Evolutionary conservation across 1,139 yeast species (phyloP).

Genomic region (Debaryomycetaceae sp.): DNA sequence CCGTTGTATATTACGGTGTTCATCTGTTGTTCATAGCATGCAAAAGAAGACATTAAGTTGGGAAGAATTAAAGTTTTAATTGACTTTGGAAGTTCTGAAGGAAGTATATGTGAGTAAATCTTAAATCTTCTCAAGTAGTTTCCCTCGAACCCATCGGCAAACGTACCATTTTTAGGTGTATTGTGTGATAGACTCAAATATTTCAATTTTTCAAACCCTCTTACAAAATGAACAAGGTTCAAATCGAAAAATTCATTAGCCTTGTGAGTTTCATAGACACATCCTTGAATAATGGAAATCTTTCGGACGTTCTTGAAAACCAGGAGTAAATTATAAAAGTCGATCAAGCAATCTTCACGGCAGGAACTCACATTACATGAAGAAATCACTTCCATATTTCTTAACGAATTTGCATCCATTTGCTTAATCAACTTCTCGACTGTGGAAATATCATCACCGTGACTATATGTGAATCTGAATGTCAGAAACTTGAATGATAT

Average conservation of each 20-base stretch:
- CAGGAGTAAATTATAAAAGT: conserved; percentile 27
- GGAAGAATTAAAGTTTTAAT: conserved; percentile 51
- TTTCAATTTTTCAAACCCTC: conserved; percentile 26
- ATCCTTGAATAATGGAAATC: conserved; percentile 48
- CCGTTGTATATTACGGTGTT: conserved; percentile 76
- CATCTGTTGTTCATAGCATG: conserved; percentile 68
- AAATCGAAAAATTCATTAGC: conserved; percentile 58
- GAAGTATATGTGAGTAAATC: conserved; percentile 47
- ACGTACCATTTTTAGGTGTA: conserved; percentile 37
- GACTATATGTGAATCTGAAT: conserved; percentile 16
- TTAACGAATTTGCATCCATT: conserved; percentile 8
- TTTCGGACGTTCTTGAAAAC: conserved; percentile 22
- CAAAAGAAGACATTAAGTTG: conserved; percentile 52
- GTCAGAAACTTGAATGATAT: conserved; percentile 10
- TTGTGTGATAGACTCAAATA: conserved; percentile 49
- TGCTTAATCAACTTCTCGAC: conserved; percentile 2
- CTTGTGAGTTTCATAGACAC: conserved; percentile 34
- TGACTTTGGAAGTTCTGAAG: conserved; percentile 32
- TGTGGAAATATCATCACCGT: conserved; percentile 6
- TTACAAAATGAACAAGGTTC: conserved; percentile 41
- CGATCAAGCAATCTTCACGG: conserved; percentile 37
- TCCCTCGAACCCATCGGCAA: conserved; percentile 65
- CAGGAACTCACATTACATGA: conserved; percentile 42
- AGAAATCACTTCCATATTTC: conserved; percentile 22
- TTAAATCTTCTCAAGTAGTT: conserved; percentile 58